Conservation (phyloP, 1,284 basidiomycete genomes). For the Caloboletus inedulis region DNA sequence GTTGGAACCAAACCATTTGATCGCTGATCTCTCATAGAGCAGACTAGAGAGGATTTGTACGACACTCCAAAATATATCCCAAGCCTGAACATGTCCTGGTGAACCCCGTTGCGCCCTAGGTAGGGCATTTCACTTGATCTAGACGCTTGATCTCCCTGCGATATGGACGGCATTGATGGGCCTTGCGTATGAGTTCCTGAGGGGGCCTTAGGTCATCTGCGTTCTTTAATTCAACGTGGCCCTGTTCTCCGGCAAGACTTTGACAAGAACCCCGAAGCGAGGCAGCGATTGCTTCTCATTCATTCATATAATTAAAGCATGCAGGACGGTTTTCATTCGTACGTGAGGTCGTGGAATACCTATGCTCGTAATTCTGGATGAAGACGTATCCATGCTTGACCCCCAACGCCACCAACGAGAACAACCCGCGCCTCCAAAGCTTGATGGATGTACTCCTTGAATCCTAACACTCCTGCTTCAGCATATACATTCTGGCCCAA, state of each 20-base stretch:
- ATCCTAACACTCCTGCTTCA: constrained; percentile 30
- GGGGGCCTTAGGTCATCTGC: constrained; percentile 11
- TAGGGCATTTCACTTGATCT: background rate
- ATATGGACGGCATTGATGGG: background rate
- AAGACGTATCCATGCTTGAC: constrained; percentile 37
- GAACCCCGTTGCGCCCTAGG: background rate
- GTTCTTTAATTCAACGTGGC: constrained; percentile 1
- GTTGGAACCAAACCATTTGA: constrained; percentile 34
- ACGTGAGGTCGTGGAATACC: constrained; percentile 7
- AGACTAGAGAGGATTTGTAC: constrained; percentile 3
- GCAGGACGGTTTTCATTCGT: constrained; percentile 6
- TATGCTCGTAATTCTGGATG: constrained; percentile 28
- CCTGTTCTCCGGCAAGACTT: background rate
- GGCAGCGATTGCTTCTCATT: background rate
- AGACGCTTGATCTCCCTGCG: background rate
- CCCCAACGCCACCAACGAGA: constrained; percentile 32
- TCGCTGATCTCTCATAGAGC: constrained; percentile 24
- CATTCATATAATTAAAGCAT: constrained; percentile 14
- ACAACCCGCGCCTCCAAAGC: constrained; percentile 34
- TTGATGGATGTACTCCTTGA: constrained; percentile 32
- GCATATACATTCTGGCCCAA: constrained; percentile 28
- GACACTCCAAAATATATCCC: background rate
- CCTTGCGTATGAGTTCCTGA: constrained; percentile 9
- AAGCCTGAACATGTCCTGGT: too few relatives aligned
- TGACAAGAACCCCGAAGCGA: constrained; percentile 1